Base-by-base conservation (phyloP, 345 rosid genomes). In the Mercurialis annua region DNA sequence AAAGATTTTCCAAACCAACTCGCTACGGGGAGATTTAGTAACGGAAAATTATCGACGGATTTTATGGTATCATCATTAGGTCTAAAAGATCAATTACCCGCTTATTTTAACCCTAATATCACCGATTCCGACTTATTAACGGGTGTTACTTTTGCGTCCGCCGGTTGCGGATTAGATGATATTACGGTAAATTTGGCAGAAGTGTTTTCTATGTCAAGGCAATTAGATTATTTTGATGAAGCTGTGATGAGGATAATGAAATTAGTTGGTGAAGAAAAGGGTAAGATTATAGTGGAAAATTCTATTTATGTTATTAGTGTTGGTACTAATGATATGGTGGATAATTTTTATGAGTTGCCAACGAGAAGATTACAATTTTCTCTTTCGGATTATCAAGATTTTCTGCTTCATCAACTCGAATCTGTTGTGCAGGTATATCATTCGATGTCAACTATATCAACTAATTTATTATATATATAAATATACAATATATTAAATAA, bases 141-240 rank as follows among this genome's bases (percentile, higher is more conserved):
- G n/a, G 82, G 79, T 3, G 77, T 79, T 31, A 75, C 77, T 38
- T 79, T 79, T 36, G 82, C 82, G 1, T 80, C 80, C 6, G 77
- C 78, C 2, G 83, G 73, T 24, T 42, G 70, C 56, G 80, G 83
- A 33, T 73, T 76, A 61, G 78, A 76, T 57, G 75, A 72, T 44
- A 44, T 55, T 6, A 76, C 77, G 46, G 38, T 68, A 18, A 38
- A 4, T 43, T 29, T 58, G 1, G 46, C 78, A 3, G 20, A 4
- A 65, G 51, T 62, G 31, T 50, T 76, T 40, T 26, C 30, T 0
- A 70, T 76, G 71, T 62, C 64, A 26, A 56, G 20, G 16, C 74
- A 80, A n/a, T 70, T 67, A 69, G 60, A 70, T 40, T 62, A 48
- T 43, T 80, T 76, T 18, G 72, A 80, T 16, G 78, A 73, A 29